Base-by-base conservation (phyloP, 1,139 yeast species). In the Scheffersomyces titani region DNA sequence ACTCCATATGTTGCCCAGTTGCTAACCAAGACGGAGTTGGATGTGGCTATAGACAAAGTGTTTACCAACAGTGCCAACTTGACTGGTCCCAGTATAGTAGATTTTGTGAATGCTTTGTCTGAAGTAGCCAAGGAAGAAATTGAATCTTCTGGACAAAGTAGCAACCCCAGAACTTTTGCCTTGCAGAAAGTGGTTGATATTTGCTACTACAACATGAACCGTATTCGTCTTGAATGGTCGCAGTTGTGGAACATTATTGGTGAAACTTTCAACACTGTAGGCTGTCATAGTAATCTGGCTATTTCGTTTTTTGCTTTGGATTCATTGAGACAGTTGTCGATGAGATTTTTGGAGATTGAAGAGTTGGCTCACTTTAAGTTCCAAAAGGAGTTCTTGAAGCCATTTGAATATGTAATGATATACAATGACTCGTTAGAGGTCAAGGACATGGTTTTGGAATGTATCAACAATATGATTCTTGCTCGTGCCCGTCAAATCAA, bases 201-300 rank as follows among this genome's bases (percentile, higher is more conserved):
- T 51, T 93, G 98, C 73, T 94, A 94, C 72, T 96, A 96, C 76
- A 96, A 96, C 71, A 94, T 96, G 98, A 87, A 87, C 56, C 90
- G 99, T 78, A 92, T 96, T 65, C 87, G 97, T 70, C 87, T 96
- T 61, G 98, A 96, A 74, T 96, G 99, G 98, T 86, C 97, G 7
- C 96, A 92, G 57, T 79, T 96, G 58, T 96, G 99, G 99, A 84
- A 89, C 6, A 89, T 91, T 13, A 90, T 96, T 90, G 97, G 97
- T 13, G 90, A 85, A 61, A 91, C 92, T 50, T 94, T 96, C 75
- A 91, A 92, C 63, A 83, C 80, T 51, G 94, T 92, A 61, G 97
- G 97, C 2, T 88, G 96, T 60, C 91, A 90, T 67, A 74, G 82
- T 53, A 94, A 93, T 66, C 77, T 83, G 53, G 86, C 87, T 2